Evolutionary conservation across 164 flowering plant genomes (phyloP).

Genomic region (Vitis amurensis): DNA sequence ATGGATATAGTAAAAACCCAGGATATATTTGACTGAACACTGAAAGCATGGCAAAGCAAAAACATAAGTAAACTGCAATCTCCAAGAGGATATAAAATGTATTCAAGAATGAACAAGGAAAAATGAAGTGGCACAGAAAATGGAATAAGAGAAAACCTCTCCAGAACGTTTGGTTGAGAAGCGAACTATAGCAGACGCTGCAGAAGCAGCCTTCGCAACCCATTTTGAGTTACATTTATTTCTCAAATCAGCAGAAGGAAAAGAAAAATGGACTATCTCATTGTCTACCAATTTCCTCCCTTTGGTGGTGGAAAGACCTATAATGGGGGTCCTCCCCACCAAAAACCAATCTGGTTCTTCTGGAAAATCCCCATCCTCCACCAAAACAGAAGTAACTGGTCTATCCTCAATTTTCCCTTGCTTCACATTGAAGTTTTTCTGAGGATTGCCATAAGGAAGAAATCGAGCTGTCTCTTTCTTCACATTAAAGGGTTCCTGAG

Average conservation of each 20-base stretch:
- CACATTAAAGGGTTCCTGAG: conserved; percentile 6
- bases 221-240: conserved; percentile 8
- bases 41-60: neutral
- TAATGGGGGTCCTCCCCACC: conserved; percentile 56
- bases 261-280: conserved; percentile 68
- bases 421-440: conserved; percentile 1
- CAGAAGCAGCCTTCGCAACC: conserved; percentile 19
- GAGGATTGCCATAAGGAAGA: neutral
- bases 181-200: conserved; percentile 54
- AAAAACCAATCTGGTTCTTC: conserved; percentile 68
- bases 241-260: conserved; percentile 26
- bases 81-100: too few species aligned
- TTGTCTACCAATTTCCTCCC: conserved; percentile 56
- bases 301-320: conserved; percentile 58
- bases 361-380: conserved; percentile 69
- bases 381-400: conserved; percentile 14
- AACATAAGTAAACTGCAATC: neutral
- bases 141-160: conserved; percentile 44
- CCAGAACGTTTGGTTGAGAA: conserved; percentile 70
- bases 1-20: neutral
- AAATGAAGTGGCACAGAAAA: neutral
- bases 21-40: neutral
- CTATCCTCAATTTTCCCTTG: conserved; percentile 10
- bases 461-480: neutral
- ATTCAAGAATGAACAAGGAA: neutral